Percentiles rank a stretch among this genome's conserved stretches.
These are phyloP conservation scores for Xylariaceae sp. DNA, from an alignment of 2,329 filamentous ascomycete species.

Conservation along the genomic window DNA sequence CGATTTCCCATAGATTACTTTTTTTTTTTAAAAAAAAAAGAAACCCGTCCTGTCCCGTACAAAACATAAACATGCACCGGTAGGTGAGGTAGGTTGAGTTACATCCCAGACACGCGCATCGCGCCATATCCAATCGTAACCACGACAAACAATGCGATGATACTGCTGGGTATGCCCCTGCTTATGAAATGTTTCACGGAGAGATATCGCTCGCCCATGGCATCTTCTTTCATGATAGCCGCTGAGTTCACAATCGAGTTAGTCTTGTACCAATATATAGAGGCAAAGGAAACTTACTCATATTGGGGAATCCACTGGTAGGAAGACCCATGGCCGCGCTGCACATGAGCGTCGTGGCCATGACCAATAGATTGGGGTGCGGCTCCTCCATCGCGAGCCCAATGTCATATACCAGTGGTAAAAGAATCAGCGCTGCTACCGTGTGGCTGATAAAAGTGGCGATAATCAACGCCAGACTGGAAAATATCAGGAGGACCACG, in stretches of 20 bases:
- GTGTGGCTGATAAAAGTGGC: slow-evolving; percentile 98
- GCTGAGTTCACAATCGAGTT: slow-evolving; percentile 34
- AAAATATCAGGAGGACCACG: slow-evolving; percentile 79
- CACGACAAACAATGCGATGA: slow-evolving; percentile 75
- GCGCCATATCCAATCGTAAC: slow-evolving; percentile 85
- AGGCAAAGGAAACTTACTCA: slow-evolving; percentile 66
- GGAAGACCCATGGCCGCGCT: slow-evolving; percentile 96
- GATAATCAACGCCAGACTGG: slow-evolving; percentile 76
- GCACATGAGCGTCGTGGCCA: slow-evolving; percentile 94
- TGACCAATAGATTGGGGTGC: slow-evolving; percentile 90
- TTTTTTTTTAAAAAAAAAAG: too few relatives aligned
- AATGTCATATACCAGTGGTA: slow-evolving; percentile 84
- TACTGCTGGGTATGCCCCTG: slow-evolving; percentile 79
- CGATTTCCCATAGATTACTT: too few relatives aligned
- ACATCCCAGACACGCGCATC: slow-evolving; percentile 59
- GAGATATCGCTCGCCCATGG: slow-evolving; percentile 86
- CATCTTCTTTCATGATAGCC: slow-evolving; percentile 98
- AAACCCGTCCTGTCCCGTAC: too few relatives aligned
- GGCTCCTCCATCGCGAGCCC: slow-evolving; percentile 80
- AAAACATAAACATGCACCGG: too few relatives aligned
- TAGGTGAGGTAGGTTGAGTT: background rate
- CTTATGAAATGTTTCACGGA: slow-evolving; percentile 92
- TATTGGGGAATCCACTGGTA: slow-evolving; percentile 95
- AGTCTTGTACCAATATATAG: slow-evolving; percentile 6
- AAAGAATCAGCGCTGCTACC: slow-evolving; percentile 88